A percentile compares a stretch with the other conserved stretches of the same genome.
Conservation (phyloP, 441 rosid genomes). For the Pelargonium australe region DNA sequence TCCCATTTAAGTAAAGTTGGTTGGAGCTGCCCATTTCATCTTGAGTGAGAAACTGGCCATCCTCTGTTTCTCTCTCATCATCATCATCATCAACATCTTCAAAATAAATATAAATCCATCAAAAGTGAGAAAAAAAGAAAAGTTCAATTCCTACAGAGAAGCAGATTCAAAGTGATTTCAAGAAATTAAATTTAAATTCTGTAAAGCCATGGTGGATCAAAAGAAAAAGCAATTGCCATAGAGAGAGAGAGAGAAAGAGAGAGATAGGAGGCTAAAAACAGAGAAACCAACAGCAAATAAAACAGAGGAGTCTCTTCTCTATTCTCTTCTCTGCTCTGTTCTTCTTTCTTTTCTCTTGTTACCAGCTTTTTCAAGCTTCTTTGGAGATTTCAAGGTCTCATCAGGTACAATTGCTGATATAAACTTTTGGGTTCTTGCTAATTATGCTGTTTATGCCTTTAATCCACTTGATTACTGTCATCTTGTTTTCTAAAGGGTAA, state of each 20-base stretch:
- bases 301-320: background rate
- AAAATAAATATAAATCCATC: background rate
- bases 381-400: background rate
- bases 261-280: background rate
- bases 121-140: background rate
- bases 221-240: background rate
- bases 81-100: background rate
- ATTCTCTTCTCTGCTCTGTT: background rate
- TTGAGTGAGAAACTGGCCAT: background rate
- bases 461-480: background rate
- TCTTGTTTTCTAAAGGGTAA: background rate
- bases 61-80: background rate
- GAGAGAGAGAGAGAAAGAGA: background rate
- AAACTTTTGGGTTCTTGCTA: background rate
- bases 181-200: background rate
- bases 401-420: background rate
- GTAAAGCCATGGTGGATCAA: background rate
- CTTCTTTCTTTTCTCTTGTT: background rate
- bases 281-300: background rate
- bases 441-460: background rate
- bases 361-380: background rate
- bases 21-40: background rate
- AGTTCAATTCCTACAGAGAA: background rate
- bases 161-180: background rate
- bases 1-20: conserved; percentile 3